A percentile compares a stretch with the other conserved stretches of the same genome.
phyloP scores from a whole-genome alignment of 805 yeast species.

The Kazachstania viticola region DNA sequence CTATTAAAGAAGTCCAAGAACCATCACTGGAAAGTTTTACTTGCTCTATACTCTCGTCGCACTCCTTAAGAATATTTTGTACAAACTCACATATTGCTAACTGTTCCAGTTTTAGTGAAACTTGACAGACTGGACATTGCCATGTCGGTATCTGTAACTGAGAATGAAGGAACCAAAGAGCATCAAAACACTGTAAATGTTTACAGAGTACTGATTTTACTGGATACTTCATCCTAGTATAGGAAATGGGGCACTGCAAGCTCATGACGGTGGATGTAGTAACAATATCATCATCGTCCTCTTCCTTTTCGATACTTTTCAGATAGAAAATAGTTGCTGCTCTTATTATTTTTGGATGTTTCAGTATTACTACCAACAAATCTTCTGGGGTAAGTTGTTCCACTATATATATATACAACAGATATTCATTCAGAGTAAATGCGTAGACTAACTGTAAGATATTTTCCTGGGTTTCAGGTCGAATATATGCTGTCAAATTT shows the following conservation, averaged over 20 bases:
- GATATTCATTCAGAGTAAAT: constrained; percentile 38
- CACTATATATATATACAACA: constrained; percentile 49
- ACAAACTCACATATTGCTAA: constrained; percentile 69
- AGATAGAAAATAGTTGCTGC: constrained; percentile 36
- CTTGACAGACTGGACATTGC: constrained; percentile 78
- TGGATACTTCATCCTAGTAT: constrained; percentile 58
- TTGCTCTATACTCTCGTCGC: constrained; percentile 45
- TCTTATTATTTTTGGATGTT: constrained; percentile 41
- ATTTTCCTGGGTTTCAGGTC: constrained; percentile 27
- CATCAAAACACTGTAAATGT: constrained; percentile 90
- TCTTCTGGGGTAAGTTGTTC: constrained; percentile 33
- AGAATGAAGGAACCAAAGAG: constrained; percentile 53
- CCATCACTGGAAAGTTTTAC: constrained; percentile 69
- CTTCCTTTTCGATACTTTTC: constrained; percentile 2
- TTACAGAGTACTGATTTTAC: constrained; percentile 57
- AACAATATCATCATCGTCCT: constrained; percentile 56
- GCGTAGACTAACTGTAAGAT: constrained; percentile 45
- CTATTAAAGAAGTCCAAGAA: constrained; percentile 42
- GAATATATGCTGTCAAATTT: constrained; percentile 48
- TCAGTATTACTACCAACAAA: constrained; percentile 30
- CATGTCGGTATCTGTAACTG: constrained; percentile 76
- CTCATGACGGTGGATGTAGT: constrained; percentile 56
- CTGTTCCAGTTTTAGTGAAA: constrained; percentile 38
- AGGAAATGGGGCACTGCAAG: constrained; percentile 70
- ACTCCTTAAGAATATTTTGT: constrained; percentile 44